Base-by-base conservation (phyloP, 371 early-diverging fungal genomes). In the Mortierella sp. region DNA sequence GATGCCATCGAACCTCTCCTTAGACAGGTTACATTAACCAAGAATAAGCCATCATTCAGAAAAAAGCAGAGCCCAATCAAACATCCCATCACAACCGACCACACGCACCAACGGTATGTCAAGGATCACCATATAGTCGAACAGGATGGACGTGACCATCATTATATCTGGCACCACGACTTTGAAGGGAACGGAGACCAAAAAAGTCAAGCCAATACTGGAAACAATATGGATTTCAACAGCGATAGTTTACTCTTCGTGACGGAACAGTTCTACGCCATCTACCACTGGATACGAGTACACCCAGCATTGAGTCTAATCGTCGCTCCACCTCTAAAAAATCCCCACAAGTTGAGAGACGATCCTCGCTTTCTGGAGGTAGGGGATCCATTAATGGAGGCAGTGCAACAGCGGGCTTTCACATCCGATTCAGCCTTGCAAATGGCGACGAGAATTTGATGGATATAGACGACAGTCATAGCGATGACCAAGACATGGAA, bases 81-180 rank as follows among this genome's bases (percentile, higher is more conserved):
- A 10, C 4, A 3, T n/a, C 32, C 68, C 12, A 52, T 71, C 26
- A 20, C 47, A n/a, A 40, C 65, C 26, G 16, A 30, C 4, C 30
- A 43, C 58, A 16, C 20, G 1, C 66, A 67, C 37, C 35, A 49
- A 0, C 26, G 1, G 0, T 57, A 65, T 60, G 75, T 62, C 5
- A 47, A 63, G 40, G 54, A 75, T 40, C 70, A 72, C 61, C 70
- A 64, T 35, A 32, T 59, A 2, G 10, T 52, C 43, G 69, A 68
- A 24, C 26, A 64, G 10, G 66, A 75, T 40, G 75, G 61, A 10
- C 61, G 18, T 3, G 67, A 76, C 24, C 71, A 39, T 22, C 72
- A 71, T 18, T 64, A 76, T 26, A 54, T 71, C 55, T 52, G 66
- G 45, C 40, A 47, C 58, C 39, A 40, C 12, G 66, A 70, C 43